Evolutionary conservation across 2,329 filamentous ascomycete genomes (phyloP), one percentile per base, ranked within the genome.

Genomic region (Colletotrichum lindemuthianum): DNA sequence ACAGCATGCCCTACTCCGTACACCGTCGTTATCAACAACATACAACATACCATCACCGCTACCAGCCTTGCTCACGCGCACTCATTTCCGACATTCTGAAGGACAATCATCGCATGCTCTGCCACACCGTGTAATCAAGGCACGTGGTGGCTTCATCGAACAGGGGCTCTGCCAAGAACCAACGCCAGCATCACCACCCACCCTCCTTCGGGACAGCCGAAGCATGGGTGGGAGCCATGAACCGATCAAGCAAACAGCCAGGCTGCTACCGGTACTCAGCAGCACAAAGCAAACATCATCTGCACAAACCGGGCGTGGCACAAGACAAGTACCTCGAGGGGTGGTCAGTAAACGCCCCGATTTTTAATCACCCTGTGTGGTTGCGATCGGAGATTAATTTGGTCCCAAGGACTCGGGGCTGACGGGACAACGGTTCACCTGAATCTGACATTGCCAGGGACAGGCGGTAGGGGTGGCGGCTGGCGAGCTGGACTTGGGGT

Each of bases 301-400:
- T 40, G 40, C 57, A 47, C 57, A 12, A 54, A 13, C n/a, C 24
- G 41, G 43, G 60, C 54, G 50, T 32, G 52, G 57, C 57, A 16
- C 44, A 48, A 33, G 15, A 8, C 40, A 50, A 51, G 51, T 53
- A 40, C 47, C 36, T 47, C 48, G 33, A 11, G 34, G 37, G 4
- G 24, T 24, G 24, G 24, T 24, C 4, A 4, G 24, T 24, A 24
- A 24, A 24, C 24, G 24, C 24, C 24, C 24, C 24, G 24, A 24
- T 24, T 24, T 24, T 24, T 24, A 24, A 4, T 24, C 24, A 4
- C 24, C 24, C 5, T 24, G 24, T 24, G 33, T 37, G 51, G 32
- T 44, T 43, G 15, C 55, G 58, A 65, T 61, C 51, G 63, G 63
- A 65, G 45, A 63, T 65, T 56, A 52, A 63, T 44, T 16, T 15